These are phyloP conservation scores for Colletotrichum sp. DNA, from an alignment of 2,329 filamentous ascomycete species.

Conservation along the genomic window DNA sequence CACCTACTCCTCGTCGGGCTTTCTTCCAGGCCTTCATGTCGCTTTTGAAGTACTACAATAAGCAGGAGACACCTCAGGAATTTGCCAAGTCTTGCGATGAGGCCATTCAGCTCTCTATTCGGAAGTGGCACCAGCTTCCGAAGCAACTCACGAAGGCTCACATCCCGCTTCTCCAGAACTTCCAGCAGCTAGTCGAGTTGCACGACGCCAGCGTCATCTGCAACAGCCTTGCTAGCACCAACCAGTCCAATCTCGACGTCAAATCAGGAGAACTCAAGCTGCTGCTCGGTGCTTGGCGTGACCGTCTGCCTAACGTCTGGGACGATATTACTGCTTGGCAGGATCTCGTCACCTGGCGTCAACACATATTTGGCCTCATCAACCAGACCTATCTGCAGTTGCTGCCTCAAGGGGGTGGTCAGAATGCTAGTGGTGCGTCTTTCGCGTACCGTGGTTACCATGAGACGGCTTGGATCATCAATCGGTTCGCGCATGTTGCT, in stretches of 20 bases:
- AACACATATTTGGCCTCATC: constrained; percentile 98
- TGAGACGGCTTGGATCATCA: constrained; percentile 99
- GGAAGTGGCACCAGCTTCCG: constrained; percentile 99
- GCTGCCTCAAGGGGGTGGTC: constrained; percentile 74
- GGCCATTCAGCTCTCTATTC: constrained; percentile 93
- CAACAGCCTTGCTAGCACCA: constrained; percentile 86
- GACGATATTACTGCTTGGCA: constrained; percentile 99
- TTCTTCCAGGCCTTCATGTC: constrained; percentile 99
- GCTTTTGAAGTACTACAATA: constrained; percentile 90
- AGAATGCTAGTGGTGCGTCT: constrained; percentile 86
- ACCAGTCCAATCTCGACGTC: constrained; percentile 81
- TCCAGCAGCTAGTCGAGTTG: constrained; percentile 95
- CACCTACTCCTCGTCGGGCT: constrained; percentile 87
- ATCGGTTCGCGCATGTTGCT: constrained; percentile 96
- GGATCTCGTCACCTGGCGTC: constrained; percentile 98
- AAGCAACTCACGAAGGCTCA: constrained; percentile 93
- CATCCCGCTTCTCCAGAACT: constrained; percentile 93
- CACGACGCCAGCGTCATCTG: constrained; percentile 98
- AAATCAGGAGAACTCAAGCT: constrained; percentile 97
- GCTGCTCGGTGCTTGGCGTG: constrained; percentile 91
- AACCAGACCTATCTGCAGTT: constrained; percentile 91
- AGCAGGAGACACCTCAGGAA: constrained; percentile 79
- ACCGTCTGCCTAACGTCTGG: constrained; percentile 96
- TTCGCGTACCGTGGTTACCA: constrained; percentile 98
- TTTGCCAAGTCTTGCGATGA: constrained; percentile 94